Conservation (phyloP, 2,329 filamentous ascomycete genomes). For the Rutstroemia sydowiana region DNA sequence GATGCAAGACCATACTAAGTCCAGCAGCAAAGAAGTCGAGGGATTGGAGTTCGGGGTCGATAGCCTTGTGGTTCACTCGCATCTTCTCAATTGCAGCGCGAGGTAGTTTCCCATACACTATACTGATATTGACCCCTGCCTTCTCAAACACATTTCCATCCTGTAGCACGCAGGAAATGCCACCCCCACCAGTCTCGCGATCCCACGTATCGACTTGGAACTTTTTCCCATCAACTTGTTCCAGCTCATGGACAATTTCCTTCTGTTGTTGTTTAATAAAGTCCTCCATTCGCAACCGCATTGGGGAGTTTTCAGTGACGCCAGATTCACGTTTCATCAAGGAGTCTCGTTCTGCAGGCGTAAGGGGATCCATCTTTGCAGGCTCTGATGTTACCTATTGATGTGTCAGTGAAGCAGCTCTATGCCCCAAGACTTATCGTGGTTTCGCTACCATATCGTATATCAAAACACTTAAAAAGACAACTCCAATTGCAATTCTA, state of each 20-base stretch:
- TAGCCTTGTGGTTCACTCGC: slow-evolving; percentile 88
- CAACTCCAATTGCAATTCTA: slow-evolving; percentile 40
- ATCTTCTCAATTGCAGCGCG: slow-evolving; percentile 85
- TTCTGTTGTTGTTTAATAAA: slow-evolving; percentile 92
- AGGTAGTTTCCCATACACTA: slow-evolving; percentile 88
- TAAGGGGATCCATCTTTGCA: slow-evolving; percentile 50
- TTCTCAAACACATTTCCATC: slow-evolving; percentile 98
- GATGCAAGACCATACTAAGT: slow-evolving; percentile 87
- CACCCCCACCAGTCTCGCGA: slow-evolving; percentile 81
- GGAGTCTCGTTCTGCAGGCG: slow-evolving; percentile 79
- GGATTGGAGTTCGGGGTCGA: slow-evolving; percentile 69
- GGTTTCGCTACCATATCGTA: slow-evolving; percentile 40
- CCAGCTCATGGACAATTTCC: slow-evolving; percentile 75
- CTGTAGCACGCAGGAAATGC: slow-evolving; percentile 89
- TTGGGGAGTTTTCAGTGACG: slow-evolving; percentile 73
- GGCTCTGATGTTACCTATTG: slow-evolving; percentile 27
- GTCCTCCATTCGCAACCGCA: slow-evolving; percentile 96
- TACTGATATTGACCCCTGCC: slow-evolving; percentile 87
- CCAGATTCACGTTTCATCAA: slow-evolving; percentile 71
- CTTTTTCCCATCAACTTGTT: slow-evolving; percentile 72
- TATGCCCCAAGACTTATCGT: background rate
- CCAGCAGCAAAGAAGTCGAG: slow-evolving; percentile 95
- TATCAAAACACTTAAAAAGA: slow-evolving; percentile 40
- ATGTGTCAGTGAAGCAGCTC: slow-evolving; percentile 17
- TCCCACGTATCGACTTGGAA: slow-evolving; percentile 85